Evolutionary conservation across 306 rosid species (phyloP).

Genomic region (Elaeagnus macrophylla): DNA sequence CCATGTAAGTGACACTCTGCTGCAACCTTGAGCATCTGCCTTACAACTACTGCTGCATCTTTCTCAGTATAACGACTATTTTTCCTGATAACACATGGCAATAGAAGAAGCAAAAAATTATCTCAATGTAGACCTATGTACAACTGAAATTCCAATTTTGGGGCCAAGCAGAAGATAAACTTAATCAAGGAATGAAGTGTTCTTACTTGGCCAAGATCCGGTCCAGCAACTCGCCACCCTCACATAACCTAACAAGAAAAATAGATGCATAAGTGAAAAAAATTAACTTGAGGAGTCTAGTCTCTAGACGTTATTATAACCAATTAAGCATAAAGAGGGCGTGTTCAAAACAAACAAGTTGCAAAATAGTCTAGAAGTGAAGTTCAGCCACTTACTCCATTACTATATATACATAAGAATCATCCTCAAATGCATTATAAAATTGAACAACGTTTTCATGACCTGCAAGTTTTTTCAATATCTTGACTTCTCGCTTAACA

Average conservation of each 20-base stretch:
- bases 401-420: slow-evolving; percentile 83
- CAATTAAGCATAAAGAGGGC: slow-evolving; percentile 4
- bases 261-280: slow-evolving; percentile 3
- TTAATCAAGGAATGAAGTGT: slow-evolving; percentile 13
- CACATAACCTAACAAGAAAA: slow-evolving; percentile 64
- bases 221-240: slow-evolving; percentile 94
- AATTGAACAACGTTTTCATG: slow-evolving; percentile 96
- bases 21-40: slow-evolving; percentile 99
- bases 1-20: slow-evolving; percentile 98
- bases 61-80: slow-evolving; percentile 92
- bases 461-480: slow-evolving; percentile 79
- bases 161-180: slow-evolving; percentile 7
- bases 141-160: slow-evolving; percentile 4
- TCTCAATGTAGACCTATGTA: no score
- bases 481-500: slow-evolving; percentile 92
- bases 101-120: slow-evolving; percentile 19
- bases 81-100: slow-evolving; percentile 57
- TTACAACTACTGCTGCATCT: slow-evolving; percentile 89
- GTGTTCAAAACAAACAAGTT: slow-evolving; percentile 11
- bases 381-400: slow-evolving; percentile 78
- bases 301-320: no score
- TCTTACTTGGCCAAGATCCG: slow-evolving; percentile 94
- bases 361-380: slow-evolving; percentile 13
- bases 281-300: slow-evolving; percentile 4
- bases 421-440: slow-evolving; percentile 82